A percentile compares a stretch with the other conserved stretches of the same genome.
phyloP scores from a whole-genome alignment of 108 stramenopile species.

The Skeletonema menzelii region DNA sequence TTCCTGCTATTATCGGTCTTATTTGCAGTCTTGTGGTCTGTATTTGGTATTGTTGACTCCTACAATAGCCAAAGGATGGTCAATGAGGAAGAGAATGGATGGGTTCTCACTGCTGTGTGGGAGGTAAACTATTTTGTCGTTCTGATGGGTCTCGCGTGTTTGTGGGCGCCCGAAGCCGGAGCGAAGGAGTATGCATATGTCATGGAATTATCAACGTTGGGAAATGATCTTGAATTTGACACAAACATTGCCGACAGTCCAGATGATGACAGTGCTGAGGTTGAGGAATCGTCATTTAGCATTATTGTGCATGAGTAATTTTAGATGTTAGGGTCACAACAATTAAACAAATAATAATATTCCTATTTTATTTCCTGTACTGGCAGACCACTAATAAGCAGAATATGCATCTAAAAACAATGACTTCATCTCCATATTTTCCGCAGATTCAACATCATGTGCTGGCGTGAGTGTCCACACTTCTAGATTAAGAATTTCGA shows the following conservation, averaged over 20 bases:
- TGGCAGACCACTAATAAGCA: background rate
- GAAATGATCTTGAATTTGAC: conserved; percentile 49
- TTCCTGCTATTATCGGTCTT: conserved; percentile 81
- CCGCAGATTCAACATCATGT: conserved; percentile 51
- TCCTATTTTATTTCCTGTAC: conserved; percentile 1
- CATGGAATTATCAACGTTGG: conserved; percentile 77
- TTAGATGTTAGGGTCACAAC: background rate
- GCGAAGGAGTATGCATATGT: conserved; percentile 88
- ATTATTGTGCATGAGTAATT: conserved; percentile 26
- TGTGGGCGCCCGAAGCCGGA: conserved; percentile 81
- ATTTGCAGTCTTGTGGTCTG: conserved; percentile 76
- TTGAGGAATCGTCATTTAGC: conserved; percentile 22
- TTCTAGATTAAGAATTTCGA: conserved; percentile 75
- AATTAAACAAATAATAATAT: background rate
- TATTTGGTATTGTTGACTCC: conserved; percentile 78
- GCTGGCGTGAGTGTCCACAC: conserved; percentile 86
- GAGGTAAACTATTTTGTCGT: conserved; percentile 83
- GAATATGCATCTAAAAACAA: conserved; percentile 53
- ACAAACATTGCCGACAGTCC: conserved; percentile 43
- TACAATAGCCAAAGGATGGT: conserved; percentile 69
- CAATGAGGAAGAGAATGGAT: conserved; percentile 61
- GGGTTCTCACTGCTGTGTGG: conserved; percentile 74
- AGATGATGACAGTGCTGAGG: conserved; percentile 49
- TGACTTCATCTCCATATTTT: conserved; percentile 73
- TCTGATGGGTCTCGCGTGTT: conserved; percentile 63